Conservation (phyloP, 495 filamentous ascomycete genomes). For the Trichocladium uniseriatum region DNA sequence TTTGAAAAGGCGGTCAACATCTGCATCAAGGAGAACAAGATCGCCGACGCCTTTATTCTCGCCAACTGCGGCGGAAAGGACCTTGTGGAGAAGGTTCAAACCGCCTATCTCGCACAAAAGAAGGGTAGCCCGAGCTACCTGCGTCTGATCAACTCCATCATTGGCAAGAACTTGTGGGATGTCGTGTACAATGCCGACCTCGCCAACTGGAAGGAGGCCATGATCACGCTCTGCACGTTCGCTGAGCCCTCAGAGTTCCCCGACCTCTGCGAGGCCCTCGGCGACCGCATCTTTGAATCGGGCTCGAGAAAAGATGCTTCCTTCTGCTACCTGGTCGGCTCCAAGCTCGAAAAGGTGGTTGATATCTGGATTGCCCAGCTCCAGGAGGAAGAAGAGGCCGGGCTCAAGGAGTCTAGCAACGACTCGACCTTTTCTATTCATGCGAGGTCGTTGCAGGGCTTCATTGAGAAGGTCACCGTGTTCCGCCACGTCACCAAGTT, state of each 20-base stretch:
- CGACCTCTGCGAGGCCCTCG: slow-evolving; percentile 92
- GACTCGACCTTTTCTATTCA: slow-evolving; percentile 87
- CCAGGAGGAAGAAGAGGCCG: slow-evolving; percentile 67
- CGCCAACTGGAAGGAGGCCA: slow-evolving; percentile 89
- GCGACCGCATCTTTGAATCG: slow-evolving; percentile 79
- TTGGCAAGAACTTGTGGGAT: slow-evolving; percentile 97
- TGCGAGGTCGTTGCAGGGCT: slow-evolving; percentile 74
- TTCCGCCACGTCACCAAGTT: slow-evolving; percentile 94
- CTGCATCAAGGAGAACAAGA: slow-evolving; percentile 74
- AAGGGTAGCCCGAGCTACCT: slow-evolving; percentile 81
- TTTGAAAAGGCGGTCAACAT: slow-evolving; percentile 87
- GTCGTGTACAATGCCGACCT: slow-evolving; percentile 92
- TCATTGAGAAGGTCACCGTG: slow-evolving; percentile 97
- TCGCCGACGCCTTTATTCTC: slow-evolving; percentile 97
- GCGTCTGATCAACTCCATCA: slow-evolving; percentile 79
- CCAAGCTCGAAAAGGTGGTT: slow-evolving; percentile 94
- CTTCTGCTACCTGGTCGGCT: slow-evolving; percentile 91
- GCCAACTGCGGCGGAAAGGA: slow-evolving; percentile 93
- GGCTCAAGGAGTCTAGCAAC: slow-evolving; percentile 53
- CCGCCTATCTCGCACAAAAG: slow-evolving; percentile 80
- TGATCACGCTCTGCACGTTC: slow-evolving; percentile 92
- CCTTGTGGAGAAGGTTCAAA: slow-evolving; percentile 88
- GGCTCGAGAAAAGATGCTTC: slow-evolving; percentile 74
- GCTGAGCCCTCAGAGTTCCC: slow-evolving; percentile 83
- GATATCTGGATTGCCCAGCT: slow-evolving; percentile 87